Percentiles rank a stretch among this genome's conserved stretches.
phyloP scores from a whole-genome alignment of 2,329 filamentous ascomycete genomes.

The Laburnicola sp. region DNA sequence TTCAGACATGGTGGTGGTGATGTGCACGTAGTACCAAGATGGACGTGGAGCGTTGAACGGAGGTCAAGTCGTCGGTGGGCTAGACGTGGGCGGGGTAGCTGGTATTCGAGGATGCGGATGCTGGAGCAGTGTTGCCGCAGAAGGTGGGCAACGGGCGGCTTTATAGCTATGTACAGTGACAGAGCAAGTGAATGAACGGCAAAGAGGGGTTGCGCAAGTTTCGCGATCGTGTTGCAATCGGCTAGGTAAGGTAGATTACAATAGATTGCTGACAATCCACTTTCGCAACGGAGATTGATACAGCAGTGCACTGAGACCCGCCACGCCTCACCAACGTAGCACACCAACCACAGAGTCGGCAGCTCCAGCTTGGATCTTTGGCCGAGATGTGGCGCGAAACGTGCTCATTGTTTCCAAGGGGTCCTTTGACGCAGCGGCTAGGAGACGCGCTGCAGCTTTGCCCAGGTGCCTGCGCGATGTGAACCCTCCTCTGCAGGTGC shows the following conservation, averaged over 20 bases:
- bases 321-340: constrained; percentile 27
- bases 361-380: too few species aligned
- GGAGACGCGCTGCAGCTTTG: neutral
- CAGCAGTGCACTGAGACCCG: constrained; percentile 29
- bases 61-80: too few species aligned
- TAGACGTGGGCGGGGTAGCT: constrained; percentile 12
- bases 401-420: constrained; percentile 33
- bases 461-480: neutral
- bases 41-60: too few species aligned
- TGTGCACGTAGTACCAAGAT: too few species aligned
- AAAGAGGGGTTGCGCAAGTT: constrained; percentile 36
- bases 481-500: neutral
- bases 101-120: constrained; percentile 2
- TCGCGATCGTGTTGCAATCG: constrained; percentile 37
- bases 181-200: constrained; percentile 5
- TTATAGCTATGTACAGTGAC: constrained; percentile 6
- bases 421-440: neutral
- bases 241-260: constrained; percentile 40
- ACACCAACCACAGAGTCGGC: constrained; percentile 16
- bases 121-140: neutral
- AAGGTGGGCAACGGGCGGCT: constrained; percentile 1
- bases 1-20: constrained; percentile 61
- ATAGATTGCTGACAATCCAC: constrained; percentile 41
- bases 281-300: constrained; percentile 17
- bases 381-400: constrained; percentile 36